Evolutionary conservation across 306 rosid genomes (phyloP).

Genomic region (Trifolium fragiferum): DNA sequence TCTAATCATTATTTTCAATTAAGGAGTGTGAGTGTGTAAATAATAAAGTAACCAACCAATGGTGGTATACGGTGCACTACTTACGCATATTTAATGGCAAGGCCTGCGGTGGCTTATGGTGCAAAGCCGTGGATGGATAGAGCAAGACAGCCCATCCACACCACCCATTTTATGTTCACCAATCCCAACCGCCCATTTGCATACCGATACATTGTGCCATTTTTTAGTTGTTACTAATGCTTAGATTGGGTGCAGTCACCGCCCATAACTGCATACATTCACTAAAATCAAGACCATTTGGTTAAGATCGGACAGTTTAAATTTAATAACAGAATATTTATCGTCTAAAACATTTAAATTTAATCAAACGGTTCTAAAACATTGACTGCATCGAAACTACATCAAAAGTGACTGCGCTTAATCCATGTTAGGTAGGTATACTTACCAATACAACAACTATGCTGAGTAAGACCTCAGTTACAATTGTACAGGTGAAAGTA

Average conservation of each 20-base stretch:
- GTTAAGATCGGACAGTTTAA: no score
- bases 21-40: not conserved
- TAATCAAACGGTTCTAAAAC: no score
- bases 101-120: not conserved
- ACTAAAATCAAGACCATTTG: no score
- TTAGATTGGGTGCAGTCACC: no score
- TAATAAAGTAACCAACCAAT: not conserved
- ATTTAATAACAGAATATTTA: no score
- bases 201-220: not conserved
- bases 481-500: not conserved
- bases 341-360: no score
- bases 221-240: not conserved
- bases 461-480: not conserved
- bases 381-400: no score
- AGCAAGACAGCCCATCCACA: not conserved
- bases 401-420: no score
- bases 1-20: conserved; percentile 6
- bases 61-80: conserved; percentile 1
- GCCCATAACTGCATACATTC: no score
- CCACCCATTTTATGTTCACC: not conserved
- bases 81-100: not conserved
- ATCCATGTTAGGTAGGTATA: no score
- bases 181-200: not conserved
- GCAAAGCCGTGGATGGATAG: no score
- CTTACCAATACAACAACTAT: not conserved